Base-by-base conservation (phyloP, 1,284 basidiomycete species). In the Clitocybe nebularis region DNA sequence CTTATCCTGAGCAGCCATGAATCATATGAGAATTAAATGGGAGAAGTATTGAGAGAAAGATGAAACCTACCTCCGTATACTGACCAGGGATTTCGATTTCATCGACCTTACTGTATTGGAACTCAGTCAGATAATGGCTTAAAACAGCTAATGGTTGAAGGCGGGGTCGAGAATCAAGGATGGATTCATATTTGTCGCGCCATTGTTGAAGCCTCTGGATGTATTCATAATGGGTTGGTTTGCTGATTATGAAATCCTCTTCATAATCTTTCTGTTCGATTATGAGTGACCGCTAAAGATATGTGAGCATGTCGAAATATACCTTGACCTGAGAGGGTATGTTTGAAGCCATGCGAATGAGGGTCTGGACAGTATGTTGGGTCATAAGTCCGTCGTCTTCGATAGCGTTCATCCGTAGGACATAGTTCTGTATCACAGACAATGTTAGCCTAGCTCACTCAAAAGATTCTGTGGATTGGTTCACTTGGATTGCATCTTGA, bases 1-100 rank as follows among this genome's bases (percentile, higher is more conserved):
- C 61, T 95, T 93, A 60, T 96, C 89, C 89, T 95, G 50, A 3
- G 46, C 22, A 16, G 46, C 48, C 8, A 39, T 29, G 28, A 7
- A 13, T 24, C 3, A 11, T n/a, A 17, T 34, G 14, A 3, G 14
- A n/a, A n/a, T 11, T 32, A 11, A 6, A 32, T 7, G 29, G 29
- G 19, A 32, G 29, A 4, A 13, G 9, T 16, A 16, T 5, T 14
- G 19, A 16, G 29, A 9, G 13, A n/a, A n/a, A n/a, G n/a, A 17
- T 10, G 24, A 40, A 0, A 38, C 75, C 52, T 46, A 89, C 92
- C 77, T 95, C 90, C 0, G 94, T 88, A 58, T 99, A 99, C 66
- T 99, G 96, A 6, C 96, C 96, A 14, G 96, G 96, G 43, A 99
- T 84, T 63, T 99, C 96, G 39, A 99, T 92, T 53, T 99, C 96